Percentiles rank a stretch among this genome's conserved stretches.
Conservation (phyloP, 2,329 filamentous ascomycete species). For the Onygenales sp. region DNA sequence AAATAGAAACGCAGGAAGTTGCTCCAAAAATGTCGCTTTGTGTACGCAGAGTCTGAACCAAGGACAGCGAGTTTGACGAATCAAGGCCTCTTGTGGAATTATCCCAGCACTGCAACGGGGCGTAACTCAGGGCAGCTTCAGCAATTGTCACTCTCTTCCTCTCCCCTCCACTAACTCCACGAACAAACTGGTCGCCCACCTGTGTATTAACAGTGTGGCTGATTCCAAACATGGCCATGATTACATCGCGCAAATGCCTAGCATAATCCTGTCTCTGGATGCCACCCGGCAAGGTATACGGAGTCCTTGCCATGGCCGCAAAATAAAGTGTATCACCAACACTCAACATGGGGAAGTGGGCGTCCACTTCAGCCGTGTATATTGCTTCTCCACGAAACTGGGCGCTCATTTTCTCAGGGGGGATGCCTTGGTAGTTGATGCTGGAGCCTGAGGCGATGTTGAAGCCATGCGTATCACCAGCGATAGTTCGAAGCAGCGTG, state of each 20-base stretch:
- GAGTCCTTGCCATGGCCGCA: slow-evolving; percentile 73
- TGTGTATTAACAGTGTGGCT: slow-evolving; percentile 76
- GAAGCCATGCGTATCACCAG: slow-evolving; percentile 74
- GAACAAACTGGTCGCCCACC: slow-evolving; percentile 74
- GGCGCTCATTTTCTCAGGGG: slow-evolving; percentile 25
- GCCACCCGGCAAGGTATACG: slow-evolving; percentile 59
- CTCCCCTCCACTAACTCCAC: slow-evolving; percentile 72
- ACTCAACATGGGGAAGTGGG: slow-evolving; percentile 74
- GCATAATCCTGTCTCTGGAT: slow-evolving; percentile 22
- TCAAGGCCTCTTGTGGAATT: slow-evolving; percentile 63
- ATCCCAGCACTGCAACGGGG: slow-evolving; percentile 65
- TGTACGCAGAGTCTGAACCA: slow-evolving; percentile 60
- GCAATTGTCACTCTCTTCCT: slow-evolving; percentile 72
- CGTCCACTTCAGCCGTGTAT: slow-evolving; percentile 78
- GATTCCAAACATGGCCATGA: slow-evolving; percentile 47
- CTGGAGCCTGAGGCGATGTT: slow-evolving; percentile 58
- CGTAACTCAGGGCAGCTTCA: slow-evolving; percentile 68
- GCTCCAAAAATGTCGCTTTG: slow-evolving; percentile 76
- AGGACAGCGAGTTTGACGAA: slow-evolving; percentile 57
- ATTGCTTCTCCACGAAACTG: slow-evolving; percentile 71
- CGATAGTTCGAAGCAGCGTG: slow-evolving; percentile 76
- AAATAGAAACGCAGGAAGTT: slow-evolving; percentile 75
- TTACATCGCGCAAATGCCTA: slow-evolving; percentile 33
- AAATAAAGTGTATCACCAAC: slow-evolving; percentile 82
- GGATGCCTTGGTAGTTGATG: slow-evolving; percentile 63